Evolutionary conservation across 2,329 filamentous ascomycete species (phyloP).

Genomic region (Paramyrothecium roridum): DNA sequence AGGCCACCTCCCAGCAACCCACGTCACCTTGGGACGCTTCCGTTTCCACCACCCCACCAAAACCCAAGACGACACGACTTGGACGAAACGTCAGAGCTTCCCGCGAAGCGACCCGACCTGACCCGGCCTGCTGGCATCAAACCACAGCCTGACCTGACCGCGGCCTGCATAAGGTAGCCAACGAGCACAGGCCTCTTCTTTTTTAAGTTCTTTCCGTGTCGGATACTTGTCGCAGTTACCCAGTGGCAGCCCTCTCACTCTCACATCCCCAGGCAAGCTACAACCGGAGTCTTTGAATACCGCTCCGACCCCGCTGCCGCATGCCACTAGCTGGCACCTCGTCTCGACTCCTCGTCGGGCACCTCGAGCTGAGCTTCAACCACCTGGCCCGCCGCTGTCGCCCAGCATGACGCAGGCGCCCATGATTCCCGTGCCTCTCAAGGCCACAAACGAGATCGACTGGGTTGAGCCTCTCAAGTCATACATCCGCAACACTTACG

Average conservation of each 20-base stretch:
- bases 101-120: neutral
- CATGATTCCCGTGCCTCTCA: constrained; percentile 93
- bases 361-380: neutral
- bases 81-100: too few relatives aligned
- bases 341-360: neutral
- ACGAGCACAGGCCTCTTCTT: too few relatives aligned
- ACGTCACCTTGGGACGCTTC: neutral
- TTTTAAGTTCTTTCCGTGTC: neutral
- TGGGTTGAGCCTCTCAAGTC: constrained; percentile 89
- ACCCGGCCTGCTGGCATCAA: neutral
- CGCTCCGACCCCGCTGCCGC: neutral
- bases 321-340: neutral
- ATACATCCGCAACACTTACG: constrained; percentile 92
- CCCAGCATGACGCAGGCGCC: constrained; percentile 74
- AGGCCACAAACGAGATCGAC: constrained; percentile 95
- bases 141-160: neutral
- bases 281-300: too few relatives aligned
- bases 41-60: neutral
- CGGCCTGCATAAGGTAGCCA: neutral
- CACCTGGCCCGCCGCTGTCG: neutral
- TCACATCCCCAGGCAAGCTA: too few relatives aligned
- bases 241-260: too few relatives aligned
- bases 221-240: too few relatives aligned
- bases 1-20: constrained; percentile 11
- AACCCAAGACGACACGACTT: neutral